phyloP scores from a whole-genome alignment of 495 filamentous ascomycete genomes.

The Xylaria acuta region DNA sequence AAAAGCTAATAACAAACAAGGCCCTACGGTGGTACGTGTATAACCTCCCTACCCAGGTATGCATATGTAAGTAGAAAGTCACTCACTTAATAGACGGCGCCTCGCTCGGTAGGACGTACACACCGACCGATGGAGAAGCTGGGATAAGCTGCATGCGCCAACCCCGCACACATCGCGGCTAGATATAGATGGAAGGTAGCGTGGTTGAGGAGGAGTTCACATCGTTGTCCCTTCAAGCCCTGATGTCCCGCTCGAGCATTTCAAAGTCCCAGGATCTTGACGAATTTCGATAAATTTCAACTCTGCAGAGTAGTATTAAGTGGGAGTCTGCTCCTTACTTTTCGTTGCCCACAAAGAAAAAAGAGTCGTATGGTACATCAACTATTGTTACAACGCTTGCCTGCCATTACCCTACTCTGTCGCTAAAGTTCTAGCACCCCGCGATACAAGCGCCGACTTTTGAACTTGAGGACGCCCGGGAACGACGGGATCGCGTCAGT shows the following conservation, averaged over 20 bases:
- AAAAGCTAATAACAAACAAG: not conserved
- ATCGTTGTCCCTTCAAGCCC: not conserved
- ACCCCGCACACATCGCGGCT: slow-evolving; percentile 24
- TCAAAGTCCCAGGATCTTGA: not conserved
- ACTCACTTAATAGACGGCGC: slow-evolving; percentile 10
- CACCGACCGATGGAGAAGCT: slow-evolving; percentile 13
- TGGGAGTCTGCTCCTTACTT: not conserved
- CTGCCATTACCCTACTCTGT: not conserved
- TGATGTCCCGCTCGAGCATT: not conserved
- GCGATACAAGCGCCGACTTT: not conserved
- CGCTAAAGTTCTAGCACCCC: not conserved
- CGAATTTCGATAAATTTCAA: not conserved
- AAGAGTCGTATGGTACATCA: not conserved
- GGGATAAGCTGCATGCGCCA: slow-evolving; percentile 11
- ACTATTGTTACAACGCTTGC: not conserved
- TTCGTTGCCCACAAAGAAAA: not conserved
- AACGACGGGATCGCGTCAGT: not conserved
- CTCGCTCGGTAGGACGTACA: slow-evolving; percentile 10
- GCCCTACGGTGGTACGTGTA: not conserved
- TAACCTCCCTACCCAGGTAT: not conserved
- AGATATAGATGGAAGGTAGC: slow-evolving; percentile 16
- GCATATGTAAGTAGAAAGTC: slow-evolving; percentile 9
- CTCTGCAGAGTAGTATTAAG: not conserved
- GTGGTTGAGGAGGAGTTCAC: not conserved
- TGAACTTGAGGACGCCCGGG: not conserved